Evolutionary conservation across 2,329 filamentous ascomycete species (phyloP), one percentile per base, ranked within the genome.

Genomic region (Arthrobotrys megalospora): DNA sequence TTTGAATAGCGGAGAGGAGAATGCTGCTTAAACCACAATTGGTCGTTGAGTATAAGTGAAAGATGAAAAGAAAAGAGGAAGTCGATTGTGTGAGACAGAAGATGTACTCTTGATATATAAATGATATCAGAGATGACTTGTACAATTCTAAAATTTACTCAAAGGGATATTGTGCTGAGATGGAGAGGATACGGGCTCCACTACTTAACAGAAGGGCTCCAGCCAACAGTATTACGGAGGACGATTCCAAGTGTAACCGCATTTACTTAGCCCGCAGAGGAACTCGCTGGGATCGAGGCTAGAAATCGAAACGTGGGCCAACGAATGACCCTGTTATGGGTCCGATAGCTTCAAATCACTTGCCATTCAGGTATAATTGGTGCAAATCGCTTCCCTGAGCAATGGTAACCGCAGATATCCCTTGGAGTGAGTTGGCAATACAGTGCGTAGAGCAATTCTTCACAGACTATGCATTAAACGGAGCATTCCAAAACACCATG

Each of bases 231-330:
- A 73, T 58, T 38, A 66, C 69, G 38, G 32, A 66, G 41, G 69
- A 73, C 62, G 50, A 63, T 75, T 75, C 52, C 63, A 75, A 24
- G 28, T 62, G 28, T 48, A 53, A 68, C 64, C 55, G 63, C 34
- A 69, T 68, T 66, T 38, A 47, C 55, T 76, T 68, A 48, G 55
- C 21, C 36, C 21, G 36, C 48, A 68, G 66, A 71, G 66, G 73
- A 77, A 77, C 73, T 70, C 72, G 38, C 58, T 66, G 50, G 72
- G 72, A 34, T 65, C 12, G 11, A 52, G 41, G 43, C 58, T 47
- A 77, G 73, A 77, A 67, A 77, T 48, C 58, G 73, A 77, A 77
- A 77, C 73, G 73, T 77, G 73, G 73, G 73, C 73, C 73, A 77
- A 77, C 73, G 73, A 67, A 70, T 65, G 66, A 63, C 66, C 66